Percentiles rank a stretch among this genome's conserved stretches.
Conservation (phyloP, 805 yeast genomes). For the Ogataea pilisensis region DNA sequence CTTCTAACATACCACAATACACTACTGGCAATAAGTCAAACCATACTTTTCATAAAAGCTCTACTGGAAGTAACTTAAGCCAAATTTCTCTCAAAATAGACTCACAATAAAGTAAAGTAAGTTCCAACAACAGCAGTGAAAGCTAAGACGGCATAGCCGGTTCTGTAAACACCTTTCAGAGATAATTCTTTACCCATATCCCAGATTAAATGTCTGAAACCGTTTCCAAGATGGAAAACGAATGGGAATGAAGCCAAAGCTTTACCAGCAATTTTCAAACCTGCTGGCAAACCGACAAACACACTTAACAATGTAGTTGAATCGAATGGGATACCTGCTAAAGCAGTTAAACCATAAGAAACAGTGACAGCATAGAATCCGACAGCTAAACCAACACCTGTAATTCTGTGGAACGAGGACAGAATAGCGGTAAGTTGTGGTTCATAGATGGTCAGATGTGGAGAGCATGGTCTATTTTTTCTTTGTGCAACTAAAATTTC, state of each 20-base stretch:
- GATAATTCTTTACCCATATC: slow-evolving; percentile 80
- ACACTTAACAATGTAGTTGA: slow-evolving; percentile 48
- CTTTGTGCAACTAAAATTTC: slow-evolving; percentile 76
- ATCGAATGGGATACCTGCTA: slow-evolving; percentile 56
- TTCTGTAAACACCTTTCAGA: slow-evolving; percentile 83
- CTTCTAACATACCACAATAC: too few relatives aligned
- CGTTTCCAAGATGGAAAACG: slow-evolving; percentile 81
- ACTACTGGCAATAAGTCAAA: too few relatives aligned
- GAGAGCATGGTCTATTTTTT: slow-evolving; percentile 82
- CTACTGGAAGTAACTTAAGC: too few relatives aligned
- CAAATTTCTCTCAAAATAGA: too few relatives aligned
- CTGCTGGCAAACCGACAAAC: slow-evolving; percentile 61
- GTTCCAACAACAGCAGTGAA: slow-evolving; percentile 56
- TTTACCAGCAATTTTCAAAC: slow-evolving; percentile 60
- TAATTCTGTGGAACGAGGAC: slow-evolving; percentile 80
- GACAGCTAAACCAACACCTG: slow-evolving; percentile 79
- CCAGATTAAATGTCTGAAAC: slow-evolving; percentile 93
- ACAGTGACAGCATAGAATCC: slow-evolving; percentile 76
- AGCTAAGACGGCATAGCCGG: slow-evolving; percentile 83
- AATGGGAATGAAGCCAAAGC: slow-evolving; percentile 75
- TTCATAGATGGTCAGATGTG: slow-evolving; percentile 85
- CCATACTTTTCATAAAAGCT: too few relatives aligned
- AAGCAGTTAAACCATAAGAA: slow-evolving; percentile 66
- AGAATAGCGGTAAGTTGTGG: slow-evolving; percentile 84
- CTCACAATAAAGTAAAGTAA: slow-evolving; percentile 43